Percentiles rank a stretch among this genome's conserved stretches.
These are phyloP conservation scores for Xylaria flabelliformis DNA, from an alignment of 495 filamentous ascomycete genomes.

Conservation along the genomic window DNA sequence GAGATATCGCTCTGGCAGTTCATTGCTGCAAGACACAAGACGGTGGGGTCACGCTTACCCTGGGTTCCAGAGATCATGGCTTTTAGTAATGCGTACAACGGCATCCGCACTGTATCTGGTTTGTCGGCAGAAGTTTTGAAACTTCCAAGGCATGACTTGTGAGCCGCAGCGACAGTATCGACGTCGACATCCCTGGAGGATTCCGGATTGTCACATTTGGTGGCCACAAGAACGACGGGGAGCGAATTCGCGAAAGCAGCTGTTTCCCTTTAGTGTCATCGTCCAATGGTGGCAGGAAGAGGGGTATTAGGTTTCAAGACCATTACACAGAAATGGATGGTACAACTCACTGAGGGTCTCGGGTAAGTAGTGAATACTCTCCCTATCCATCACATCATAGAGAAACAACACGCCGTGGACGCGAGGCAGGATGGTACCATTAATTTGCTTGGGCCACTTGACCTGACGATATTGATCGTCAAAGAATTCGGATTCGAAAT, in stretches of 20 bases:
- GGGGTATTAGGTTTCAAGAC: neutral
- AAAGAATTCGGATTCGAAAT: conserved; percentile 67
- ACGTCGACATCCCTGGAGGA: conserved; percentile 65
- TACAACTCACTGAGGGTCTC: conserved; percentile 72
- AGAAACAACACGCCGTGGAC: conserved; percentile 85
- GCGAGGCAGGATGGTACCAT: conserved; percentile 68
- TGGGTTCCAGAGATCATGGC: conserved; percentile 67
- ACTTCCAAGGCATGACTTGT: conserved; percentile 67
- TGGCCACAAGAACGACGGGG: conserved; percentile 79
- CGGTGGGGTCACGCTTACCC: conserved; percentile 60
- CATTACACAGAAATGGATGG: conserved; percentile 17
- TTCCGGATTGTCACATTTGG: conserved; percentile 79
- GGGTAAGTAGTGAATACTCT: conserved; percentile 70
- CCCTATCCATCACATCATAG: conserved; percentile 81
- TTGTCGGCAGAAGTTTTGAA: conserved; percentile 73
- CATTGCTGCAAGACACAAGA: neutral
- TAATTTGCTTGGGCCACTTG: conserved; percentile 78
- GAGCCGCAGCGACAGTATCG: conserved; percentile 62
- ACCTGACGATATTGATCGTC: conserved; percentile 70
- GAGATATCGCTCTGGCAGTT: neutral
- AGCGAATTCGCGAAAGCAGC: conserved; percentile 73
- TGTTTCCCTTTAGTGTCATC: conserved; percentile 48
- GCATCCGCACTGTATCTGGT: conserved; percentile 77
- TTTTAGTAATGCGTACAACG: conserved; percentile 76
- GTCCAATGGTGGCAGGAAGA: neutral